Base-by-base conservation (phyloP, 2,329 filamentous ascomycete genomes). In the Pleoardoris graminearum region DNA sequence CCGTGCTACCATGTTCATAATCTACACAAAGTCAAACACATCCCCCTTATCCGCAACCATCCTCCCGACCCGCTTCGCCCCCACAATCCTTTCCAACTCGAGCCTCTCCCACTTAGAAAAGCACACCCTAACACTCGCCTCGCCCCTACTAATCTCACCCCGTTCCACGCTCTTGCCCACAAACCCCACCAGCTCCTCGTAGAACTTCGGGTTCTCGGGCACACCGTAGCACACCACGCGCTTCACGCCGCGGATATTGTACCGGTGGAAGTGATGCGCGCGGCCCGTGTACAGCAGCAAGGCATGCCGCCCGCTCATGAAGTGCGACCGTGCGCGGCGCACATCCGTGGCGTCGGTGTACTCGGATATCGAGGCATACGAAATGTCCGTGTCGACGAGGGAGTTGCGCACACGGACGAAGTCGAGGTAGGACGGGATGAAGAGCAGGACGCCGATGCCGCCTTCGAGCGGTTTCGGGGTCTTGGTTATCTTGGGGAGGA, bases 211-310 rank as follows among this genome's bases (percentile, higher is more conserved):
- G 69, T 97, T 96, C 64, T 97, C 93, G 0, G 94, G 94, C 27
- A 97, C 73, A 1, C 87, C 89, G 71, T 97, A 97, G 79, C 96
- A 88, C 46, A 97, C 82, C n/a, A 97, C 83, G 35, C 86, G 82
- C 71, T 86, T 87, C 12, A 94, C 91, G 19, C 94, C 94, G 30
- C 85, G 83, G 48, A 99, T 81, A 60, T 84, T 83, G 68, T 94
- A 91, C n/a, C 94, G 83, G 44, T 91, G 85, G 80, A 97, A 97
- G 74, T 99, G 94, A 75, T 99, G 94, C n/a, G 92, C 90, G 53
- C 94, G 86, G 72, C 96, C 93, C 1, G 92, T 95, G 76, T 97
- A 99, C 14, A 99, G 79, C 33, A 99, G 76, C 16, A 97, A 82
- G 17, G 85, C 85, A 69, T 97, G 89, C 14, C 91, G 82, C 4